Percentiles rank a stretch among this genome's conserved stretches.
These are phyloP conservation scores for Aspergillus nanangensis DNA, from an alignment of 495 filamentous ascomycete genomes.

Conservation along the genomic window DNA sequence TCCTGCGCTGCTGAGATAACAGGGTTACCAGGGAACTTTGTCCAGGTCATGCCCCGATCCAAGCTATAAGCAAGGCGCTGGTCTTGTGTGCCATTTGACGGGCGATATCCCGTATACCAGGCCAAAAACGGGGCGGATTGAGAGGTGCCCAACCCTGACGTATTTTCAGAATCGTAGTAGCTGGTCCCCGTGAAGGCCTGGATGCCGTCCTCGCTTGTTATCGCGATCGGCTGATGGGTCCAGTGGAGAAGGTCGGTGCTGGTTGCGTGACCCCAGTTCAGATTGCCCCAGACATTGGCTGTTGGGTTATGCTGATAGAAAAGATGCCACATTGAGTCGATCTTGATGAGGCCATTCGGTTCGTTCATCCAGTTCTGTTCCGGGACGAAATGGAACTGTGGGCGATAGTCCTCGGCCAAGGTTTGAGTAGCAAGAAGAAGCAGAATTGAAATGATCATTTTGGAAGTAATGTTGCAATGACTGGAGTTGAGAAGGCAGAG, in stretches of 20 bases:
- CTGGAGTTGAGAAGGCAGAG: too few relatives aligned
- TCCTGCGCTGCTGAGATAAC: conserved; percentile 2
- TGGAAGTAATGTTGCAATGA: too few relatives aligned
- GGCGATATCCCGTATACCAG: conserved; percentile 4
- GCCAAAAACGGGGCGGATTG: conserved; percentile 3
- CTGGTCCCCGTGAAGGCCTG: conserved; percentile 4
- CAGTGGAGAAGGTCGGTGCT: conserved; percentile 5
- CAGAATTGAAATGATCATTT: too few relatives aligned
- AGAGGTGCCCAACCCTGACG: conserved; percentile 3
- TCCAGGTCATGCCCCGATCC: conserved; percentile 3
- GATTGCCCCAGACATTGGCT: conserved; percentile 10
- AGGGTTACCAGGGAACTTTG: not conserved
- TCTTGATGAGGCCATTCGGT: conserved; percentile 7
- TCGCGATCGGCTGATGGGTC: conserved; percentile 5
- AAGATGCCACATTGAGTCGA: conserved; percentile 5
- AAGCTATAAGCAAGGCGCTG: conserved; percentile 7
- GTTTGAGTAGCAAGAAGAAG: not conserved
- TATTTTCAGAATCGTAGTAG: conserved; percentile 3
- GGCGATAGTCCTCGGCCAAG: conserved; percentile 2
- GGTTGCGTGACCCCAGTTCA: conserved; percentile 10
- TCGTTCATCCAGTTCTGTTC: conserved; percentile 12
- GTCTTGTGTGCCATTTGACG: conserved; percentile 4
- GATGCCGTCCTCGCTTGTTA: conserved; percentile 1
- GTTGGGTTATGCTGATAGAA: conserved; percentile 12
- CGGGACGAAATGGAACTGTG: conserved; percentile 4